Base-by-base conservation (phyloP, 306 rosid species). In the Medicago lupulina region DNA sequence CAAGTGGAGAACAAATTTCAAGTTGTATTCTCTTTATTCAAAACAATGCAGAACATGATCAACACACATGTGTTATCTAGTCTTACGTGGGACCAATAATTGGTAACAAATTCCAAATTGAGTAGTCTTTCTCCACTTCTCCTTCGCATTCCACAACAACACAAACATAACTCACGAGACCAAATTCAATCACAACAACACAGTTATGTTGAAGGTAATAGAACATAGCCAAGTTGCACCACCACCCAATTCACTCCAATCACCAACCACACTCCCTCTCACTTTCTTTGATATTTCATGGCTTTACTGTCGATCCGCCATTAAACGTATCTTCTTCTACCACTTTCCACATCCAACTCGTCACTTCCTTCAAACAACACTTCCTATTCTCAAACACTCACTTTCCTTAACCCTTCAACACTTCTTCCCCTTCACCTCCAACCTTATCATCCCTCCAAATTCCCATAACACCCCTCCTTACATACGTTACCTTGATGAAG, bases 361-460 rank as follows among this genome's bases (percentile, higher is more conserved):
- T 3, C 76, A 66, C 67, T 85, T 82, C 62, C 9, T 59, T 5
- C 36, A 75, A 71, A 5, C 73, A 23, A 4, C 79, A 54, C 79
- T 85, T 58, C 79, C 88, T 7, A 18, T 11, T 75, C 82, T 85
- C 55, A 82, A 81, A 8, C 61, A 51, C 79, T 81, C 88, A 31
- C 85, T 85, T 18, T 85, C 85, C 61, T 41, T 85, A 70, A 36
- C 82, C 2, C 83, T 85, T 44, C 84, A 79, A 75, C 82, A 71
- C 67, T 81, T 85, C 83, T 81, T 85, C 75, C 88, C 84, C 9
- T 75, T 75, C 0, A 21, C 74, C 4, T 23, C 70, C 43, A 79
- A 70, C 15, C 82, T 81, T 47, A 39, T 85, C 0, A 31, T 19
- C 6, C 86, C 82, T 53, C 74, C 80, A 14, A 44, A 71, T 3